A percentile compares a stretch with the other conserved stretches of the same genome.
Evolutionary conservation across 2,329 filamentous ascomycete species (phyloP).

Genomic region (Alternaria sp.): DNA sequence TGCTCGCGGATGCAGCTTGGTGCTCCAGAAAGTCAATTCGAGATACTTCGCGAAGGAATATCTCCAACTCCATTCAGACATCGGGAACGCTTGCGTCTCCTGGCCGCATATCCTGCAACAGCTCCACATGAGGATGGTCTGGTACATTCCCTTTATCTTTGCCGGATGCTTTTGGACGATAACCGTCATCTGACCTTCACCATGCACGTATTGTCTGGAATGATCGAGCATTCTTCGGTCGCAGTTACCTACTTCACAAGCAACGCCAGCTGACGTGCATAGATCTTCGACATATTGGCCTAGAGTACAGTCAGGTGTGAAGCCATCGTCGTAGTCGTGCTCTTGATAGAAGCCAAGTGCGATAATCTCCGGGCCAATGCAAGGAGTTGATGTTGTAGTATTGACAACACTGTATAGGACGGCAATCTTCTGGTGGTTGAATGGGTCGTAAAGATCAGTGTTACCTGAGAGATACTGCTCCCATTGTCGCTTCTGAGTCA

Average conservation of each 20-base stretch:
- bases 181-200: conserved; percentile 90
- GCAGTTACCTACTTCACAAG: conserved; percentile 84
- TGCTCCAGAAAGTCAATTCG: conserved; percentile 97
- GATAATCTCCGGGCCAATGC: conserved; percentile 87
- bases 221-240: conserved; percentile 90
- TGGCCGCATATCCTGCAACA: conserved; percentile 91
- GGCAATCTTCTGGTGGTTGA: conserved; percentile 94
- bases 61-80: conserved; percentile 96
- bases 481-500: conserved; percentile 95
- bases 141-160: conserved; percentile 70
- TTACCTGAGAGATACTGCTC: conserved; percentile 93
- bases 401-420: conserved; percentile 94
- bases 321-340: conserved; percentile 74
- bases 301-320: conserved; percentile 83
- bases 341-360: conserved; percentile 94
- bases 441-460: conserved; percentile 89
- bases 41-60: conserved; percentile 99
- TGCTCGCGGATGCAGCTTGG: conserved; percentile 76
- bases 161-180: conserved; percentile 80
- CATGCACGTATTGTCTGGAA: conserved; percentile 96
- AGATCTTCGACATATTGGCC: conserved; percentile 96
- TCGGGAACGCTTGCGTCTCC: conserved; percentile 86
- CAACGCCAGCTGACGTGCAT: conserved; percentile 76
- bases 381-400: conserved; percentile 91
- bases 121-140: conserved; percentile 96